Conservation (phyloP, 169 alveolate species). For the Plasmodium malariae region DNA sequence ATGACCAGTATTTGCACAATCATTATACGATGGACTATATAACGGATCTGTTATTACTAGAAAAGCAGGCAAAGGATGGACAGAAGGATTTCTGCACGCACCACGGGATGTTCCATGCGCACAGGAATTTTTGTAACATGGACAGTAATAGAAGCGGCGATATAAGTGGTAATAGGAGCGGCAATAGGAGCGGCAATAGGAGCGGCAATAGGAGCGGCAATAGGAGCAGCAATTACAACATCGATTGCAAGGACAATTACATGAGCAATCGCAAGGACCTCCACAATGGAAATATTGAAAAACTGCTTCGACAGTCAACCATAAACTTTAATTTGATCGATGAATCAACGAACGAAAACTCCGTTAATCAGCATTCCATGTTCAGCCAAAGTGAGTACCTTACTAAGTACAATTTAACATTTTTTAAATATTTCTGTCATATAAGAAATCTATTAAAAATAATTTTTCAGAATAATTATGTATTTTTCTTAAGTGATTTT, state of each 20-base stretch:
- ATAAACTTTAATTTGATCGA: slow-evolving; percentile 18
- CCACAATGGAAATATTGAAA: not conserved
- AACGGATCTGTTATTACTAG: slow-evolving; percentile 27
- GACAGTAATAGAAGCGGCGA: not conserved
- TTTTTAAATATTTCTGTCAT: slow-evolving; percentile 6
- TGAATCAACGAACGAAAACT: slow-evolving; percentile 20
- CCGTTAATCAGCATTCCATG: not conserved
- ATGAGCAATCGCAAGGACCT: not conserved
- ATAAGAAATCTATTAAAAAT: slow-evolving; percentile 32
- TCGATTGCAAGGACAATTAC: not conserved
- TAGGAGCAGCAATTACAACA: not conserved
- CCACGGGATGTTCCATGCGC: too few species aligned
- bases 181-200: not conserved
- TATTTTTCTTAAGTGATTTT: slow-evolving; percentile 63
- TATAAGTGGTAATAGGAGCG: not conserved
- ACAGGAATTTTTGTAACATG: not conserved
- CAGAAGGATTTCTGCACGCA: not conserved
- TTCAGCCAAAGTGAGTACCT: not conserved
- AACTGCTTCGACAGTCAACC: not conserved
- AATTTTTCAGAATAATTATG: slow-evolving; percentile 53
- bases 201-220: not conserved
- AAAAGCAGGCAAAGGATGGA: too few species aligned
- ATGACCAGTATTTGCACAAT: not conserved
- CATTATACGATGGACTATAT: slow-evolving; percentile 15
- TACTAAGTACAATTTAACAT: not conserved